Evolutionary conservation across 2,329 filamentous ascomycete genomes (phyloP), one percentile per base, ranked within the genome.

Genomic region (Fusarium drepaniforme): DNA sequence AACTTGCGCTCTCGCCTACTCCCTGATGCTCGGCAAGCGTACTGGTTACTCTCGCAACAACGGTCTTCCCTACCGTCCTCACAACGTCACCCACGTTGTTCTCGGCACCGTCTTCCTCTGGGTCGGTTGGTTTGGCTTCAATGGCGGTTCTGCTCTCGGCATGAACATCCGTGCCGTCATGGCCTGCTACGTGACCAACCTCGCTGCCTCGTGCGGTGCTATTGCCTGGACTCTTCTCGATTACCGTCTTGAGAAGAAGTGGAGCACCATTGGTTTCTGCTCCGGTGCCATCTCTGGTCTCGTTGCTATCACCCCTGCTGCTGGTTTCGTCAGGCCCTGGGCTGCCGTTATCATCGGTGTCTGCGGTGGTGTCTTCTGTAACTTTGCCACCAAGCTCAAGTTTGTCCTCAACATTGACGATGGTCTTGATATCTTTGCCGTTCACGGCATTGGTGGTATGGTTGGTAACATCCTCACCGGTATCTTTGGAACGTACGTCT

Each of bases 51-150:
- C 84, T 77, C 89, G 88, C 77, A 87, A 89, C 61, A 87, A 91
- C 70, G 89, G 90, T 53, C 88, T 91, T 5, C 90, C 91, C 5
- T 93, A 93, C 85, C 88, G 90, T 37, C 92, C 93, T 11, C 93
- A 95, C 83, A 94, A 93, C 80, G 91, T 93, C 53, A 93, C 92
- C 68, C 88, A 93, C 77, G 91, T 94, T 74, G 91, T 94, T 58
- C 87, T 95, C 57, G 93, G 93, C 25, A 94, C 93, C 5, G 89
- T 92, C 30, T 89, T 93, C 83, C 88, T 98, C 60, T 98, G 96
- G 96, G 94, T 98, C 56, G 95, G 96, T 68, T 98, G 95, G 96
- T 97, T 98, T 82, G 96, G 96, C 59, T 98, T 98, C 90, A 98
- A 98, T 84, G 95, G 94, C 64, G 96, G 96, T 72, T 90, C 93